Percentiles rank a stretch among this genome's conserved stretches.
These are phyloP conservation scores for Lactifluus subvellereus DNA, from an alignment of 768 basidiomycete species.

Conservation along the genomic window DNA sequence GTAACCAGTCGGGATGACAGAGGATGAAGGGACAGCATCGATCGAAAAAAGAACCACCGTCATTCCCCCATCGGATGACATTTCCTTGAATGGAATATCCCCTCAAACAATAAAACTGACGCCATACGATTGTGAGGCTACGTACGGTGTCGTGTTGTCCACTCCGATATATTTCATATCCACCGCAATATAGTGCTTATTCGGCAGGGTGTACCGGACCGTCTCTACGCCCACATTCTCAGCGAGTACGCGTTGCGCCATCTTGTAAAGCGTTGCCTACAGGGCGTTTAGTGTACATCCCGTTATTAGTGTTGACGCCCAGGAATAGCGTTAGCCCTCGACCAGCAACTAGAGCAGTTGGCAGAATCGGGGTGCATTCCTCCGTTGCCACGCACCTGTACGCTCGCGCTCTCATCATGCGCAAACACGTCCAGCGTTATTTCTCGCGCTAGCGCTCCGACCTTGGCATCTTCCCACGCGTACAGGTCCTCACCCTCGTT, in stretches of 20 bases:
- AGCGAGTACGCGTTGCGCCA: constrained; percentile 65
- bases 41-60: constrained; percentile 19
- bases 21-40: neutral
- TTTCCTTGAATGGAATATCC: constrained; percentile 9
- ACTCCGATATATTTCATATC: constrained; percentile 61
- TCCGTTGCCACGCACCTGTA: constrained; percentile 55
- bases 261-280: constrained; percentile 89
- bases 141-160: constrained; percentile 64
- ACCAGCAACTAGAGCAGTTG: neutral
- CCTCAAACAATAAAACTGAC: neutral
- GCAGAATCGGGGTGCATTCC: neutral
- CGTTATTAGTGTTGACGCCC: neutral
- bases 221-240: constrained; percentile 55
- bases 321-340: neutral
- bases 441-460: constrained; percentile 46
- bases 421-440: constrained; percentile 81
- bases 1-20: neutral
- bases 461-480: constrained; percentile 55
- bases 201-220: constrained; percentile 76
- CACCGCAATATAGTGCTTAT: constrained; percentile 81
- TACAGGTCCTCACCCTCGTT: constrained; percentile 24
- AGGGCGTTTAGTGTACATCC: neutral
- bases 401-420: constrained; percentile 82
- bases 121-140: constrained; percentile 5
- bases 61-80: constrained; percentile 11